These are phyloP conservation scores for Coemansia brasiliensis DNA, from an alignment of 192 early-diverging fungal genomes.

Conservation along the genomic window DNA sequence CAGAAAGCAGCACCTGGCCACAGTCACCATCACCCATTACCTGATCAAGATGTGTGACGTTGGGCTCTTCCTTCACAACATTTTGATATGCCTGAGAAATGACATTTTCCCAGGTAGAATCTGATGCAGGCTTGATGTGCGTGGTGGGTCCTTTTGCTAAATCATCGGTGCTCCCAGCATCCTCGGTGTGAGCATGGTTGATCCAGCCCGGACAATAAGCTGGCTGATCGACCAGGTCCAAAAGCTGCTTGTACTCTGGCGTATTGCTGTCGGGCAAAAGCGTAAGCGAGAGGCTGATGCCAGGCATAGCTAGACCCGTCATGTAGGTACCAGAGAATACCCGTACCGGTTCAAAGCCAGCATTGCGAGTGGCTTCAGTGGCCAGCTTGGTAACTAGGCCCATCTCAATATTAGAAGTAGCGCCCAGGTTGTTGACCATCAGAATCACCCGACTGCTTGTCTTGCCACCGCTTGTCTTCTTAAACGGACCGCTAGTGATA, in stretches of 20 bases:
- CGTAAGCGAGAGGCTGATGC: slow-evolving; percentile 69
- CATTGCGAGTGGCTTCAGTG: slow-evolving; percentile 43
- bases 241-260: slow-evolving; percentile 22
- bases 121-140: slow-evolving; percentile 35
- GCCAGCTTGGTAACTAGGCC: slow-evolving; percentile 70
- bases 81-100: slow-evolving; percentile 51
- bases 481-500: slow-evolving; percentile 51
- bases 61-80: slow-evolving; percentile 57
- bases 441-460: slow-evolving; percentile 56
- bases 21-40: slow-evolving; percentile 85
- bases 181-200: slow-evolving; percentile 48
- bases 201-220: slow-evolving; percentile 67
- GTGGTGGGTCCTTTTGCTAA: slow-evolving; percentile 18
- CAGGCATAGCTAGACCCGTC: slow-evolving; percentile 82
- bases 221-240: slow-evolving; percentile 59
- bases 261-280: slow-evolving; percentile 55
- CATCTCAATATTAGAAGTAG: slow-evolving; percentile 70
- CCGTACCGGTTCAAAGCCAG: slow-evolving; percentile 54
- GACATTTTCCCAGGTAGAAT: slow-evolving; percentile 54
- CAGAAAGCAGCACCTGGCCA: slow-evolving; percentile 67
- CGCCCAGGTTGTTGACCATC: slow-evolving; percentile 86
- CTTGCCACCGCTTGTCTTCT: slow-evolving; percentile 19
- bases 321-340: slow-evolving; percentile 72
- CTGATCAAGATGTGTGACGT: slow-evolving; percentile 69
- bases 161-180: slow-evolving; percentile 47